Conservation (phyloP, 371 early-diverging fungal species). For the Apophysomyces trapeziformis region DNA sequence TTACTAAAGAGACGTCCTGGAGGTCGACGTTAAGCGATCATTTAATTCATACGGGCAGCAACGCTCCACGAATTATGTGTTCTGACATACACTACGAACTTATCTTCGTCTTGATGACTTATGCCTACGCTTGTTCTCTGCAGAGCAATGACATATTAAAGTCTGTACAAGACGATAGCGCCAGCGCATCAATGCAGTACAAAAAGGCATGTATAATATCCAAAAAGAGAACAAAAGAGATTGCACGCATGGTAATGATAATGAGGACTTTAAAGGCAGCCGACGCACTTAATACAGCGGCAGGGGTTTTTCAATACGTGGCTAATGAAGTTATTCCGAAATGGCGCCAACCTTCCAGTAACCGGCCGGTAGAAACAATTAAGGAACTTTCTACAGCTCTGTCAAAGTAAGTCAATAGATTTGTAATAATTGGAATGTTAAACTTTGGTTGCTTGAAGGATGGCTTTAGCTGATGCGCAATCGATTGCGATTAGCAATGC, state of each 20-base stretch:
- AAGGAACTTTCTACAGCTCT: conserved; percentile 49
- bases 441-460: conserved; percentile 26
- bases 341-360: conserved; percentile 42
- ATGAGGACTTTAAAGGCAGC: conserved; percentile 44
- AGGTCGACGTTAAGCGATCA: conserved; percentile 61
- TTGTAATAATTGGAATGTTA: neutral
- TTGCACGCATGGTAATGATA: conserved; percentile 1
- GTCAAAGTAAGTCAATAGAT: conserved; percentile 47
- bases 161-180: conserved; percentile 18
- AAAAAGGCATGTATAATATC: conserved; percentile 29
- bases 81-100: conserved; percentile 62
- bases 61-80: conserved; percentile 61
- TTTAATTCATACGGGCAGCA: conserved; percentile 57
- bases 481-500: conserved; percentile 57
- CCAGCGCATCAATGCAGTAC: conserved; percentile 22
- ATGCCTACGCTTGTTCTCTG: conserved; percentile 55
- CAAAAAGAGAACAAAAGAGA: conserved; percentile 2
- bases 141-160: conserved; percentile 38
- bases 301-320: conserved; percentile 62
- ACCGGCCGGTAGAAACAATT: conserved; percentile 50
- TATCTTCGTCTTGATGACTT: conserved; percentile 63
- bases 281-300: conserved; percentile 60
- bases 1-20: conserved; percentile 62
- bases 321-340: conserved; percentile 57
- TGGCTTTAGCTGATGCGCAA: conserved; percentile 57